phyloP scores from a whole-genome alignment of 2,329 filamentous ascomycete genomes.

The Botryotinia globosa region DNA sequence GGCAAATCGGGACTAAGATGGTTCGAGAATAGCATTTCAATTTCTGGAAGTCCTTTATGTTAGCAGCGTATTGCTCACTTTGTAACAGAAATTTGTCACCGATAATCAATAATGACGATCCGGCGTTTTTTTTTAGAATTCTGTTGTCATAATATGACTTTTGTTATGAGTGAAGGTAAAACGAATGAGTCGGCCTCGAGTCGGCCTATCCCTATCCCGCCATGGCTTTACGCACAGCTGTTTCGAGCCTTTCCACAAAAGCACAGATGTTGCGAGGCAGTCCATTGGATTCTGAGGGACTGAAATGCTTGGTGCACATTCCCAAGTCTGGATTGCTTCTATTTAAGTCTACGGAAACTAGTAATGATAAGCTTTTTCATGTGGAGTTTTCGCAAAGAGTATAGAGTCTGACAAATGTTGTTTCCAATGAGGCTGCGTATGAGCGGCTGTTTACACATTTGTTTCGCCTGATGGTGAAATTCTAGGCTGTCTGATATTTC shows the following conservation, averaged over 20 bases:
- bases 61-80: neutral
- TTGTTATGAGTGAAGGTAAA: slow-evolving; percentile 2
- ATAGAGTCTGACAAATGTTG: slow-evolving; percentile 16
- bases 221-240: slow-evolving; percentile 8
- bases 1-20: neutral
- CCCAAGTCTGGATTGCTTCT: neutral
- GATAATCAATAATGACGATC: neutral
- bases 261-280: neutral
- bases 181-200: neutral
- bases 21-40: slow-evolving; percentile 5
- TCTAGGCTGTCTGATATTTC: slow-evolving; percentile 2
- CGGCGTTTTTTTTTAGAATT: neutral
- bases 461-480: slow-evolving; percentile 6
- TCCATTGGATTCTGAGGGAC: neutral
- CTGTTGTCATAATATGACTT: neutral
- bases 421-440: slow-evolving; percentile 14
- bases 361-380: neutral
- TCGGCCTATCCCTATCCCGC: neutral
- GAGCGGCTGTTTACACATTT: slow-evolving; percentile 3
- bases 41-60: neutral
- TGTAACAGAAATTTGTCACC: slow-evolving; percentile 14
- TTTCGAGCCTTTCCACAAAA: slow-evolving; percentile 13
- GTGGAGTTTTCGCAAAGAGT: slow-evolving; percentile 3
- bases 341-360: neutral
- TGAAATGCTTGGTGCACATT: neutral